Evolutionary conservation across 257 asterid genomes (phyloP).

Genomic region (Solanum peruvianum): DNA sequence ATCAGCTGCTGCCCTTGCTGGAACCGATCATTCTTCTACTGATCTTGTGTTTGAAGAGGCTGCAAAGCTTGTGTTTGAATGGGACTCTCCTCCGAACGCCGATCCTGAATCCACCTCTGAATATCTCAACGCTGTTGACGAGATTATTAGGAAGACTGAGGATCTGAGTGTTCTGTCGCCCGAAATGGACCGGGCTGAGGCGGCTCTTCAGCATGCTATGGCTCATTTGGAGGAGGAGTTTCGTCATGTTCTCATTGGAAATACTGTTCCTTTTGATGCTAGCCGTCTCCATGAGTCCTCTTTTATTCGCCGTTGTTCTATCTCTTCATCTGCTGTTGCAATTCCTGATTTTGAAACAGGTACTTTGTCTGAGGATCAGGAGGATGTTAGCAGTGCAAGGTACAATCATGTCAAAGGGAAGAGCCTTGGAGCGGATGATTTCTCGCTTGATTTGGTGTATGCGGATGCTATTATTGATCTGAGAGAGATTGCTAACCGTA

Average conservation of each 20-base stretch:
- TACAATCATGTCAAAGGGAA: slow-evolving; percentile 46
- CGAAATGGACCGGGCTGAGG: slow-evolving; percentile 61
- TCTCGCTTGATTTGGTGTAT: slow-evolving; percentile 53
- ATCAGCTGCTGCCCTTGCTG: neutral
- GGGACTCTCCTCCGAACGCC: slow-evolving; percentile 14
- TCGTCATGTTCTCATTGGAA: slow-evolving; percentile 46
- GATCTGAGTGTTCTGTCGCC: slow-evolving; percentile 36
- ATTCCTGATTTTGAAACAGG: slow-evolving; percentile 58
- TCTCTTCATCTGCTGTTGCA: slow-evolving; percentile 42
- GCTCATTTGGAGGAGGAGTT: slow-evolving; percentile 81
- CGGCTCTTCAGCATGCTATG: slow-evolving; percentile 76
- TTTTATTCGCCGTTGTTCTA: slow-evolving; percentile 34
- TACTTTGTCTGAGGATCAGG: slow-evolving; percentile 22
- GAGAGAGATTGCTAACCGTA: slow-evolving; percentile 72
- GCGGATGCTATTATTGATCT: slow-evolving; percentile 61
- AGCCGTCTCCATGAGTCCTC: slow-evolving; percentile 41
- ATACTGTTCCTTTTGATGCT: slow-evolving; percentile 51
- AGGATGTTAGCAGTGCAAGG: slow-evolving; percentile 50
- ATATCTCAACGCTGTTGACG: slow-evolving; percentile 62
- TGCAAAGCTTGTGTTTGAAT: slow-evolving; percentile 36
- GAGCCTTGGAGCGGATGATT: slow-evolving; percentile 64
- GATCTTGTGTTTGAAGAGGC: slow-evolving; percentile 46
- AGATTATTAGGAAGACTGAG: slow-evolving; percentile 60
- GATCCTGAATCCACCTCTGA: slow-evolving; percentile 31
- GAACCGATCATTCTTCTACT: slow-evolving; percentile 12